Percentiles rank a stretch among this genome's conserved stretches.
phyloP scores from a whole-genome alignment of 768 basidiomycete genomes.

The Tulasnella sp. region DNA sequence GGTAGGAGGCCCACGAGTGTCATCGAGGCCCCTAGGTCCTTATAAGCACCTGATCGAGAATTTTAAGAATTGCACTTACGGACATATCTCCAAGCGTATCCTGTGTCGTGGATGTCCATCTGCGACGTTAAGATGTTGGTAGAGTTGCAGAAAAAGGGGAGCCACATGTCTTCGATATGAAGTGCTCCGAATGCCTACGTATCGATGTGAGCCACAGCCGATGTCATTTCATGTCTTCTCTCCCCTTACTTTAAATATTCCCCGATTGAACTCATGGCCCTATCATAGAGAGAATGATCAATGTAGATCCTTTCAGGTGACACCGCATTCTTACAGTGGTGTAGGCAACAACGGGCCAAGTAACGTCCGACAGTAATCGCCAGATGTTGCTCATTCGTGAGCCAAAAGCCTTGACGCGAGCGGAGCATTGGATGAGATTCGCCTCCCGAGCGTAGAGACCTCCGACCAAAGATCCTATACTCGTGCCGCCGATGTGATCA shows the following conservation, averaged over 20 bases:
- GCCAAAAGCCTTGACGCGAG: conserved; percentile 84
- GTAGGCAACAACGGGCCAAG: conserved; percentile 85
- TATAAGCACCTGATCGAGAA: background rate
- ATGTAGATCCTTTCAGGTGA: background rate
- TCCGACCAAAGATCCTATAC: conserved; percentile 86
- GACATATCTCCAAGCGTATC: conserved; percentile 96
- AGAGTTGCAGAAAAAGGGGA: conserved; percentile 96
- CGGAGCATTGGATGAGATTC: conserved; percentile 74
- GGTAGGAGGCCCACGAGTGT: conserved; percentile 90
- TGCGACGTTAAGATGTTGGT: conserved; percentile 92
- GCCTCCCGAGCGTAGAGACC: conserved; percentile 93
- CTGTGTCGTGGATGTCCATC: conserved; percentile 96
- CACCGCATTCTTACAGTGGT: conserved; percentile 50
- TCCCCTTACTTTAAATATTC: conserved; percentile 67
- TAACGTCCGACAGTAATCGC: conserved; percentile 87
- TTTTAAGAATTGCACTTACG: conserved; percentile 34
- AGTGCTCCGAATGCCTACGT: conserved; percentile 3
- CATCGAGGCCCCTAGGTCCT: conserved; percentile 77
- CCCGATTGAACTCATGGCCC: conserved; percentile 92
- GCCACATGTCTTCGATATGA: conserved; percentile 89
- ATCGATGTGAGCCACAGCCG: background rate
- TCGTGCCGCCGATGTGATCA: conserved; percentile 87
- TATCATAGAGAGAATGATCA: conserved; percentile 23
- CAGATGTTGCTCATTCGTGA: conserved; percentile 84
- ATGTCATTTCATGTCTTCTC: background rate